Evolutionary conservation across 371 early-diverging fungal genomes (phyloP), one percentile per base, ranked within the genome.

Genomic region (Actinomortierella ambigua): DNA sequence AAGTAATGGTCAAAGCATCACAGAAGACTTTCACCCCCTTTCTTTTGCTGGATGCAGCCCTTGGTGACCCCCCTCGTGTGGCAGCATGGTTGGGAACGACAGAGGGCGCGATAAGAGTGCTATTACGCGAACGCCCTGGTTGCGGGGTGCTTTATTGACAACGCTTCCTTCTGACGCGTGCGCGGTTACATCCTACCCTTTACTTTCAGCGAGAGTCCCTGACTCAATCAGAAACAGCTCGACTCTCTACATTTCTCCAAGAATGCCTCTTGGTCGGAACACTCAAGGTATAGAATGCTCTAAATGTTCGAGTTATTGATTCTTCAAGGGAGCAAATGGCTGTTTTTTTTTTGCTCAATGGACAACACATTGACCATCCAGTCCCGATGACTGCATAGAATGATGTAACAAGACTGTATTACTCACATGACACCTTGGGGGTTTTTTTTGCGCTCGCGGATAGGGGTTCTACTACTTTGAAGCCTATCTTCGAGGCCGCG

Each of bases 381-480:
- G 44, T n/a, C n/a, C n/a, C n/a, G n/a, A n/a, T n/a, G n/a, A n/a
- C n/a, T n/a, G n/a, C n/a, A n/a, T n/a, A n/a, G n/a, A n/a, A n/a
- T n/a, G 13, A 44, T 20, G 2, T 20, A 44, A 5, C 2, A 20
- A 44, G 2, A 44, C 6, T n/a, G 44, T 15, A 44, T 44, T 15
- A 13, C 15, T 4, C 3, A 6, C n/a, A 44, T 44, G 44, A 44
- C 13, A 20, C n/a, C 51, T 69, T 11, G 67, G 69, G 4, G 63
- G 49, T 42, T 61, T 66, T 53, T 54, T 52, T 29, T 68, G 77
- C 51, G 17, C 48, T 5, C 48, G 27, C 6, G 59, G 34, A 18
- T 13, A 92, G 93, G 93, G 93, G 15, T 93, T 93, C 57, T 70
- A 77, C 49, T 80, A 91, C 52, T 90, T 93, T 80, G 87, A 91